phyloP scores from a whole-genome alignment of 108 stramenopile species.

The Pseudonitzschia multistriata region DNA sequence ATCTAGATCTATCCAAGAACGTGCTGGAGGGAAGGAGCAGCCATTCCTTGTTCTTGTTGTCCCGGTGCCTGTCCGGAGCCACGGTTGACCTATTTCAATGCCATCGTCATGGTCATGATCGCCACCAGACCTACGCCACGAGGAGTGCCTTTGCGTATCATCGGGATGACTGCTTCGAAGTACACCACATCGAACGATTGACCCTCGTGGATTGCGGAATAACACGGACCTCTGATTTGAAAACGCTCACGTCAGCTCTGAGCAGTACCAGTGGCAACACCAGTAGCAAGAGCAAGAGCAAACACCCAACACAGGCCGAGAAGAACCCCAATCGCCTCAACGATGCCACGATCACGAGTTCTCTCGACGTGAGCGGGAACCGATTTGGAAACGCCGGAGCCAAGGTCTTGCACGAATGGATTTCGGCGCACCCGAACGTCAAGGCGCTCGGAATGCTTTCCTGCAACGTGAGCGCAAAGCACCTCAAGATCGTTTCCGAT shows the following conservation, averaged over 20 bases:
- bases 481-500: conserved; percentile 4
- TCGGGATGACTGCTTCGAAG: not conserved
- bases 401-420: not conserved
- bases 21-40: not conserved
- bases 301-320: too few species aligned
- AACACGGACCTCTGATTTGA: not conserved
- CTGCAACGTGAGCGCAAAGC: not conserved
- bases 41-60: not conserved
- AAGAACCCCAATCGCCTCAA: not conserved
- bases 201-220: conserved; percentile 5
- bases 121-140: not conserved
- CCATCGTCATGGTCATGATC: not conserved
- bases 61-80: not conserved
- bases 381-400: not conserved
- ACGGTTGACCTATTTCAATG: not conserved
- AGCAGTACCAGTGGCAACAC: too few species aligned
- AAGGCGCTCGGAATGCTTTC: not conserved
- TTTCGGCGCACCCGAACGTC: not conserved
- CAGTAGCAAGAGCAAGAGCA: too few species aligned
- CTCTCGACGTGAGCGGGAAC: not conserved
- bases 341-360: not conserved
- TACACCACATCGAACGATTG: conserved; percentile 4
- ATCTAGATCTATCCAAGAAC: not conserved
- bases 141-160: not conserved
- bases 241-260: not conserved